These are phyloP conservation scores for Ustilago vetiveriae DNA, from an alignment of 1,284 basidiomycete species.

Conservation along the genomic window DNA sequence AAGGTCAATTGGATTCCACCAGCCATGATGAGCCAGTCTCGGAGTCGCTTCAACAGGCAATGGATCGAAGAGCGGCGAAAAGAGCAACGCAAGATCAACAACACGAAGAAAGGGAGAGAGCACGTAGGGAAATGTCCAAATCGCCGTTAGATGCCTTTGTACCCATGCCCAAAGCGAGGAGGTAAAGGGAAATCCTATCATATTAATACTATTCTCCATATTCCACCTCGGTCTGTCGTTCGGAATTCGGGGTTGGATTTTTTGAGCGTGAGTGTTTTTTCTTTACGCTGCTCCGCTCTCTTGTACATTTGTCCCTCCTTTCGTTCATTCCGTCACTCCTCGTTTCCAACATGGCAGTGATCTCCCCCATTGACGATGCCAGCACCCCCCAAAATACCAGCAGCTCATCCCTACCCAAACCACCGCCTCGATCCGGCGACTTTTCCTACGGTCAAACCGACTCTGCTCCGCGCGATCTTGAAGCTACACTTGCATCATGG, in stretches of 20 bases:
- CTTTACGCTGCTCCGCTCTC: background rate
- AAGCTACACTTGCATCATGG: slow-evolving; percentile 40
- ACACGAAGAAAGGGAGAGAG: slow-evolving; percentile 22
- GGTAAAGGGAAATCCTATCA: background rate
- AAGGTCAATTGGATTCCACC: slow-evolving; percentile 12
- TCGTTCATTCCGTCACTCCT: too few species aligned
- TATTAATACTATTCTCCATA: background rate
- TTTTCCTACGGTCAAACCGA: slow-evolving; percentile 21
- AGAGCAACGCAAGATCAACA: slow-evolving; percentile 16
- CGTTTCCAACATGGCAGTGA: slow-evolving; percentile 22
- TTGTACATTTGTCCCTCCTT: background rate
- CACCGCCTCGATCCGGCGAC: slow-evolving; percentile 19
- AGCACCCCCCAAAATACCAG: background rate
- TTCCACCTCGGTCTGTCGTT: too few species aligned
- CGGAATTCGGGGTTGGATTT: too few species aligned
- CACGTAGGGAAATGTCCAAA: slow-evolving; percentile 40
- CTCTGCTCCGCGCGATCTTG: slow-evolving; percentile 24
- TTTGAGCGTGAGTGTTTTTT: background rate
- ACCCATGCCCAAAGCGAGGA: slow-evolving; percentile 27
- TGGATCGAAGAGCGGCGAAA: slow-evolving; percentile 24
- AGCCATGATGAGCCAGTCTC: background rate
- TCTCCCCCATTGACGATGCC: slow-evolving; percentile 9
- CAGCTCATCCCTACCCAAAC: slow-evolving; percentile 8
- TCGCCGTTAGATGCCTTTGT: slow-evolving; percentile 47
- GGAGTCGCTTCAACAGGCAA: slow-evolving; percentile 19